These are phyloP conservation scores for Cyberlindnera suaveolens DNA, from an alignment of 805 yeast species.

Conservation along the genomic window DNA sequence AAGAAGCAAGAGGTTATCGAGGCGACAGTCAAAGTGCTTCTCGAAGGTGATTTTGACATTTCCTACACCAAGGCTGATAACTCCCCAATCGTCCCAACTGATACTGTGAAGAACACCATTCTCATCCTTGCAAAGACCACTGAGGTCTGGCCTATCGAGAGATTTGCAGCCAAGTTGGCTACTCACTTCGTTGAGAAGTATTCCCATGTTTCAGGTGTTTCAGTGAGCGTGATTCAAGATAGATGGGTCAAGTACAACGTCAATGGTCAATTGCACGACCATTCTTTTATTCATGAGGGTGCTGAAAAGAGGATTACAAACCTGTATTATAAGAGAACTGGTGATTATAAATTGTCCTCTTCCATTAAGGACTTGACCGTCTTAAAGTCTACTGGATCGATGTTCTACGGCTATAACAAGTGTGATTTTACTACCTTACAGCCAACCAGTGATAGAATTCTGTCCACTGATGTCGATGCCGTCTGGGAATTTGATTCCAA, in stretches of 20 bases:
- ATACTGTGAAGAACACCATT: slow-evolving; percentile 86
- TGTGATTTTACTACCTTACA: slow-evolving; percentile 86
- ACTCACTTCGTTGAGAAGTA: slow-evolving; percentile 76
- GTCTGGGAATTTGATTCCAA: slow-evolving; percentile 58
- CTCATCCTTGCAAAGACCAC: slow-evolving; percentile 75
- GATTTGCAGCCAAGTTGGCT: slow-evolving; percentile 80
- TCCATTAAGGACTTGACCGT: slow-evolving; percentile 76
- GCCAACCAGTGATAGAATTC: slow-evolving; percentile 79
- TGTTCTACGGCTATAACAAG: slow-evolving; percentile 80
- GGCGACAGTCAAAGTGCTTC: slow-evolving; percentile 69
- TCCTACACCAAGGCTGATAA: slow-evolving; percentile 89
- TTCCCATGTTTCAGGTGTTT: slow-evolving; percentile 67
- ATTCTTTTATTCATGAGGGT: slow-evolving; percentile 82
- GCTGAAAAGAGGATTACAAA: slow-evolving; percentile 67
- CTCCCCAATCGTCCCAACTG: slow-evolving; percentile 86
- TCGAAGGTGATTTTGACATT: slow-evolving; percentile 72
- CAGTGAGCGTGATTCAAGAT: slow-evolving; percentile 60
- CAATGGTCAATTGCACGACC: slow-evolving; percentile 70
- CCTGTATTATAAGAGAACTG: slow-evolving; percentile 43
- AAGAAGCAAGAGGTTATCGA: slow-evolving; percentile 76
- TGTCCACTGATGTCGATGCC: slow-evolving; percentile 81
- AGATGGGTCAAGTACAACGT: slow-evolving; percentile 77
- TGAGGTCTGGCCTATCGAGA: slow-evolving; percentile 87
- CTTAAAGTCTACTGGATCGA: slow-evolving; percentile 85
- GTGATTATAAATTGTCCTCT: slow-evolving; percentile 56